Evolutionary conservation across 139 green algal species (phyloP), one percentile per base, ranked within the genome.

Genomic region (Chlamydomonas sp.): DNA sequence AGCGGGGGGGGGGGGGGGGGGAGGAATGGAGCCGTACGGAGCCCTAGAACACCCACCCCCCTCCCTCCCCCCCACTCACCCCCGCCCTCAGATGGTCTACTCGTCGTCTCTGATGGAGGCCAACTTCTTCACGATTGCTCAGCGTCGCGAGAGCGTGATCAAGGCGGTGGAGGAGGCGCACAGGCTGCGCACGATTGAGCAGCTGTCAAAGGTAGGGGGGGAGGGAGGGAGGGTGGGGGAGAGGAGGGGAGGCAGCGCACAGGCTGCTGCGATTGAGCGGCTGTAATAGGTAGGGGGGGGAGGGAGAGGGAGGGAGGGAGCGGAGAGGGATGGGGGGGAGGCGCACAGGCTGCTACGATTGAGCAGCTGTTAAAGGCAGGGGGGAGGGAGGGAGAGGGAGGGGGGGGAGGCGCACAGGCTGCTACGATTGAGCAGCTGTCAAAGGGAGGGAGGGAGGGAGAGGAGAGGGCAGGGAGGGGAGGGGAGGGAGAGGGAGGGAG

Each of bases 41-140:
- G n/a, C n/a, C n/a, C n/a, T n/a, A n/a, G n/a, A n/a, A n/a, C n/a
- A n/a, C n/a, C n/a, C 43, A 57, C 16, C 47, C 47, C 47, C 22
- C 16, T 16, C 20, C 43, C 13, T 16, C 43, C 43, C 43, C 43
- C 43, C 43, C 43, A 13, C 35, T 64, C 33, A 58, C 70, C 28
- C n/a, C n/a, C n/a, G n/a, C n/a, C n/a, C n/a, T n/a, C 74, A 81
- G 71, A 76, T 81, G 67, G 75, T 85, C 36, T 85, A 80, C 75
- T 76, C 62, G 35, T 75, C 59, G 22, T 71, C 69, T 28, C 60
- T 85, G 35, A 80, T 79, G 79, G 71, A 85, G 72, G 75, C 75
- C 61, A 85, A 85, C 65, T 69, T 85, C 49, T 63, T 79, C 13
- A 80, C 73, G 16, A 73, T 82, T 28, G 70, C 76, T 34, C 75